Conservation (phyloP, 768 basidiomycete genomes). For the Tremella yokohamensis region DNA sequence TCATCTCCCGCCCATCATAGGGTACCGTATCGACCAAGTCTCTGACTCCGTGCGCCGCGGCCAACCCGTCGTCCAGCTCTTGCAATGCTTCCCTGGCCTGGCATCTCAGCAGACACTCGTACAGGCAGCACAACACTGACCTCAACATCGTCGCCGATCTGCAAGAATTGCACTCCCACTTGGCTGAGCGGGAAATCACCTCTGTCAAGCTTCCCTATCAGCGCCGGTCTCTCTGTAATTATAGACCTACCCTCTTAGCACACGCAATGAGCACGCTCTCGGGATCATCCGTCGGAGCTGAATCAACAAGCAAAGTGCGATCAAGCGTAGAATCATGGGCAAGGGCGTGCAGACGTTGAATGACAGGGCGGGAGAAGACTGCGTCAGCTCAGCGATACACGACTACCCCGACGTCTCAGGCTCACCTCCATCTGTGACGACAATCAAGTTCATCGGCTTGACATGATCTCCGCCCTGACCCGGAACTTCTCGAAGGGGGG, state of each 20-base stretch:
- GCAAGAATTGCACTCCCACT: constrained; percentile 69
- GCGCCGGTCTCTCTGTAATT: constrained; percentile 3
- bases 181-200: constrained; percentile 59
- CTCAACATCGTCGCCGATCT: constrained; percentile 57
- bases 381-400: constrained; percentile 14
- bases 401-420: neutral
- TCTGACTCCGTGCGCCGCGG: constrained; percentile 52
- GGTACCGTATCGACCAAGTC: constrained; percentile 72
- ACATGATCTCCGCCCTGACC: constrained; percentile 18
- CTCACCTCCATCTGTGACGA: constrained; percentile 45
- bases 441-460: constrained; percentile 47
- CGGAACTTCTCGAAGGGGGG: constrained; percentile 7
- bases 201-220: constrained; percentile 53
- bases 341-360: constrained; percentile 14
- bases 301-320: constrained; percentile 29
- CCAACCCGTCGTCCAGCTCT: constrained; percentile 63
- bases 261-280: constrained; percentile 51
- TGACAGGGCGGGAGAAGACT: constrained; percentile 31
- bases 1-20: constrained; percentile 54
- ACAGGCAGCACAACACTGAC: constrained; percentile 15
- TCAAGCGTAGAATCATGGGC: constrained; percentile 7
- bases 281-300: constrained; percentile 54
- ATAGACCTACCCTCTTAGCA: constrained; percentile 49
- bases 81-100: constrained; percentile 53
- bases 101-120: neutral